Conservation (phyloP, 768 basidiomycete genomes). For the Lepiota subincarnata region DNA sequence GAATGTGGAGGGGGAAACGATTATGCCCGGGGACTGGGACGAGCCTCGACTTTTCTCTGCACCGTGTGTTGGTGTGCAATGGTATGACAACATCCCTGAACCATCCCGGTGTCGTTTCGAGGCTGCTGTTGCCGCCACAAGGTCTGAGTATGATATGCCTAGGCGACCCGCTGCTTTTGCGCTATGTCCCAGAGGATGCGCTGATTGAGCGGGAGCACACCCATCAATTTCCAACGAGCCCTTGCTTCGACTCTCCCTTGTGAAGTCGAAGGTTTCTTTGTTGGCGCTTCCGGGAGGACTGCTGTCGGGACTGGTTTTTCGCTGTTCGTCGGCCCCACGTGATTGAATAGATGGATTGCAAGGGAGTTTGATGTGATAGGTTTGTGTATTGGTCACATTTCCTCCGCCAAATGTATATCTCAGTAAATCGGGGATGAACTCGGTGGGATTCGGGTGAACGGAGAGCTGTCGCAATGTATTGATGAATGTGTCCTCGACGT, state of each 20-base stretch:
- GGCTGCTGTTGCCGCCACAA: constrained; percentile 25
- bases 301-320: background rate
- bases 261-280: background rate
- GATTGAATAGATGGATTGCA: constrained; percentile 25
- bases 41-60: constrained; percentile 13
- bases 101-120: background rate
- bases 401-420: constrained; percentile 48
- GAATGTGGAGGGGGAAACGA: constrained; percentile 57
- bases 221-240: background rate
- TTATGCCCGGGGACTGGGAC: constrained; percentile 58
- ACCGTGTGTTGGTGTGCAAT: background rate
- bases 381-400: constrained; percentile 38
- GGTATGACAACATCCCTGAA: background rate
- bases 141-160: constrained; percentile 33
- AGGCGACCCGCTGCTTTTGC: constrained; percentile 39
- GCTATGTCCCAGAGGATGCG: constrained; percentile 21
- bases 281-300: background rate
- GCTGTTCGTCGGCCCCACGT: background rate
- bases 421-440: constrained; percentile 44
- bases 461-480: constrained; percentile 56
- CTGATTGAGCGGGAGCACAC: background rate
- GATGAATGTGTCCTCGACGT: constrained; percentile 56
- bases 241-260: background rate
- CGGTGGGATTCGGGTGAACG: constrained; percentile 48
- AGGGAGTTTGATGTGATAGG: constrained; percentile 55